phyloP scores from a whole-genome alignment of 2,329 filamentous ascomycete genomes.

The Pyrenochaeta sp. region DNA sequence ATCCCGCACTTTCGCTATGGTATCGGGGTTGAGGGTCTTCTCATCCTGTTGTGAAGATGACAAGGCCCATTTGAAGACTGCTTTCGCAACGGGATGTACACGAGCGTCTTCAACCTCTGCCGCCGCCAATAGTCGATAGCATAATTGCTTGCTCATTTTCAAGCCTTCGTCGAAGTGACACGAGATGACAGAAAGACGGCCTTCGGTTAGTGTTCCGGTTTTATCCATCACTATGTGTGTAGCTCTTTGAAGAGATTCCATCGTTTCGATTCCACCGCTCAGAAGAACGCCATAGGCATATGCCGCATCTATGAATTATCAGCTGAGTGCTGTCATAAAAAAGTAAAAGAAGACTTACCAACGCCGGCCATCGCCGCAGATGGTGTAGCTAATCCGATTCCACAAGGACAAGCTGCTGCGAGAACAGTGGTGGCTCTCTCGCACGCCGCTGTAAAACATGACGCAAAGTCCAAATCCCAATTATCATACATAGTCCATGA shows the following conservation, averaged over 20 bases:
- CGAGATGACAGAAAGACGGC: slow-evolving; percentile 7
- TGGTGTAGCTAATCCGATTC: slow-evolving; percentile 18
- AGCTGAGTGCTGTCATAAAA: neutral
- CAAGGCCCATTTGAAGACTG: slow-evolving; percentile 15
- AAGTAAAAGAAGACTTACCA: slow-evolving; percentile 1
- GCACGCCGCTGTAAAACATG: slow-evolving; percentile 1
- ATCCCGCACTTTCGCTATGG: neutral
- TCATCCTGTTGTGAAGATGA: neutral
- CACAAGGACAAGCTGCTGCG: slow-evolving; percentile 23
- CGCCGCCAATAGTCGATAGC: slow-evolving; percentile 8
- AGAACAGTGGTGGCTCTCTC: slow-evolving; percentile 14
- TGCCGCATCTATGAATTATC: slow-evolving; percentile 10
- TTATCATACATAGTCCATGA: neutral
- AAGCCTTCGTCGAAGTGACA: slow-evolving; percentile 2
- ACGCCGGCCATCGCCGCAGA: slow-evolving; percentile 22
- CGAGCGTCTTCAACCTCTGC: slow-evolving; percentile 13
- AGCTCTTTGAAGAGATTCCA: slow-evolving; percentile 7
- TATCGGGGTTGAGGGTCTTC: neutral
- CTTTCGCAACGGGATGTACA: slow-evolving; percentile 9
- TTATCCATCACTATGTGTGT: slow-evolving; percentile 25
- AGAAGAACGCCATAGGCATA: slow-evolving; percentile 17
- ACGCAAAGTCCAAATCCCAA: neutral
- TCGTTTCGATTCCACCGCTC: slow-evolving; percentile 13
- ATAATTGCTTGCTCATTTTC: slow-evolving; percentile 3
- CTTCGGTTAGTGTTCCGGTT: slow-evolving; percentile 21